Evolutionary conservation across 2,329 filamentous ascomycete species (phyloP), one percentile per base, ranked within the genome.

Genomic region (Penicillium fuscoglaucum): DNA sequence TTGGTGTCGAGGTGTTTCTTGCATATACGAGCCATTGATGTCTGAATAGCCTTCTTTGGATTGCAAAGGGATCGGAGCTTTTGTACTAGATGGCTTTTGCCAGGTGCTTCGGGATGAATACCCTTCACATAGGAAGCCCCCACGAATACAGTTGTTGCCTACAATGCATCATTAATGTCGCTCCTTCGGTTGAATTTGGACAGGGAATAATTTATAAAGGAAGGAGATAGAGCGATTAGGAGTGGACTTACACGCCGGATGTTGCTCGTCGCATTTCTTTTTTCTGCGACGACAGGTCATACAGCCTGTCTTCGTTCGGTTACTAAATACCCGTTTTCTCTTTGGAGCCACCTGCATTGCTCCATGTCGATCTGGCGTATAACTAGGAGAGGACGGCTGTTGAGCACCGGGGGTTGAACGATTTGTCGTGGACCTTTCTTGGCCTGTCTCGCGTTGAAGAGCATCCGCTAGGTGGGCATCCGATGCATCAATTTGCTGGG

Each of bases 211-310:
- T 39, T 46, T 31, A 55, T 45, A 26, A 52, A 55, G 50, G 51
- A 19, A 55, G 4, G 37, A 54, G 21, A 28, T 35, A 58, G 45
- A 60, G 47, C 31, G 29, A 35, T 53, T 24, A 49, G 54, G 29
- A 39, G 51, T 33, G 45, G 50, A 75, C 90, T 82, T 82, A 96
- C 95, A 98, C 75, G 91, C 87, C 28, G 95, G 95, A 74, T 96
- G 96, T 54, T 84, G 85, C 79, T 98, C 95, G 72, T 98, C 93
- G 72, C 95, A 98, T 78, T 98, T 98, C 86, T 98, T 98, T 83
- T 98, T 98, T 59, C 93, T 85, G 72, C 86, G 86, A 60, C 93
- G 84, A 74, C 93, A 98, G 6, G 93, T 98, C 76, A 96, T 86
- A 74, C 93, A 98, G 33, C 93, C 92, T 10, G 93, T 97, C 78